phyloP scores from a whole-genome alignment of 169 alveolate genomes.

The Cryptosporidium parvum region DNA sequence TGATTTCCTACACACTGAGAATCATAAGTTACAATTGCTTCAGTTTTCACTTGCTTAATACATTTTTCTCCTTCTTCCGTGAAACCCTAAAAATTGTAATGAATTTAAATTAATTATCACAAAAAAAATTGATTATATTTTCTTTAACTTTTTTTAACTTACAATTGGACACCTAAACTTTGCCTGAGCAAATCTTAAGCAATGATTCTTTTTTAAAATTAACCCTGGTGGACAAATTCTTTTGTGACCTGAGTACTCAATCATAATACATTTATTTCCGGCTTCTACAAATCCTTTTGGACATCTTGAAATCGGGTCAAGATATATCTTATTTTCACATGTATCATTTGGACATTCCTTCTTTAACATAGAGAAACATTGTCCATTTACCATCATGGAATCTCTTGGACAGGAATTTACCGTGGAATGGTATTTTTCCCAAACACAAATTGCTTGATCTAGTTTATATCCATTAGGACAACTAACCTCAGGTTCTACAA shows the following conservation, averaged over 20 bases:
- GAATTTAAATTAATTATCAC: background rate
- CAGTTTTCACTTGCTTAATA: slow-evolving; percentile 54
- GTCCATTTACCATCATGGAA: slow-evolving; percentile 39
- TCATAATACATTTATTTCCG: slow-evolving; percentile 24
- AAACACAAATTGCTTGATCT: slow-evolving; percentile 22
- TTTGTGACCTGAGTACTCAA: slow-evolving; percentile 66
- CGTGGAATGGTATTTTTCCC: slow-evolving; percentile 20
- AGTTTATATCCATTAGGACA: slow-evolving; percentile 40
- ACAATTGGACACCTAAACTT: slow-evolving; percentile 52
- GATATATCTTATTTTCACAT: slow-evolving; percentile 24
- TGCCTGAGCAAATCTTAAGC: slow-evolving; percentile 38
- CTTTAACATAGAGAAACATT: slow-evolving; percentile 12
- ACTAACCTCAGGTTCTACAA: slow-evolving; percentile 28
- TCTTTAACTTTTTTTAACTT: slow-evolving; percentile 5
- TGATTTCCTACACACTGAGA: slow-evolving; percentile 59
- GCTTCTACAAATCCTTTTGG: slow-evolving; percentile 69
- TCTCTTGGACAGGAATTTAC: slow-evolving; percentile 6
- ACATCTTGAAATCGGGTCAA: slow-evolving; percentile 24
- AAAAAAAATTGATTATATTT: background rate
- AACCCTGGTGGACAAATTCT: slow-evolving; percentile 52
- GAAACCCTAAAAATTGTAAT: slow-evolving; percentile 43
- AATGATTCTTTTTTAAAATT: slow-evolving; percentile 33
- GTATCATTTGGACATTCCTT: slow-evolving; percentile 48
- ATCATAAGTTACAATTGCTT: slow-evolving; percentile 56
- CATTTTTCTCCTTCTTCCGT: slow-evolving; percentile 55